These are phyloP conservation scores for Xylaria longipes DNA, from an alignment of 495 filamentous ascomycete species.

Conservation along the genomic window DNA sequence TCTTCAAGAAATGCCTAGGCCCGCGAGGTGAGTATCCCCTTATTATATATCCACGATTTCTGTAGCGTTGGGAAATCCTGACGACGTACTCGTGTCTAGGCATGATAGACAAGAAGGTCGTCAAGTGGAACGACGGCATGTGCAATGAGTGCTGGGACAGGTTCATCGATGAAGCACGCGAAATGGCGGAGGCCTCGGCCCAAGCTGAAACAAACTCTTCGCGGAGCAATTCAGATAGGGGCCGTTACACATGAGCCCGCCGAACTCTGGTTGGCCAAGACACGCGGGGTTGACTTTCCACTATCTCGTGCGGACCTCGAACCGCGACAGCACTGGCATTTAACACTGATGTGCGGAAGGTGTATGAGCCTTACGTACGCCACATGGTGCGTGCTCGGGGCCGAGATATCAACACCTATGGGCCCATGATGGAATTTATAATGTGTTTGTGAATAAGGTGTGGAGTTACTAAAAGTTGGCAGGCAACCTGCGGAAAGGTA, in stretches of 20 bases:
- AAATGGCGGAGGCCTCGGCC: constrained; percentile 40
- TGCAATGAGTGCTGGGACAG: constrained; percentile 44
- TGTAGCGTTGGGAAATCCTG: no score
- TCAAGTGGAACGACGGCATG: constrained; percentile 45
- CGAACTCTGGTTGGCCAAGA: neutral
- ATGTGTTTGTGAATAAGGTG: neutral
- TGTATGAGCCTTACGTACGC: neutral
- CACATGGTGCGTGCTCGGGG: neutral
- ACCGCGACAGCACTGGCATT: neutral
- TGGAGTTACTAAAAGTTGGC: neutral
- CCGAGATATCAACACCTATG: neutral
- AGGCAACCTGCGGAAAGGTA: neutral
- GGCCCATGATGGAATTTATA: neutral
- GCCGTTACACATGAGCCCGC: neutral
- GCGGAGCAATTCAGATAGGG: neutral
- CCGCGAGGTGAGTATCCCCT: constrained; percentile 36
- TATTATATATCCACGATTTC: no score
- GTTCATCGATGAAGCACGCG: constrained; percentile 38
- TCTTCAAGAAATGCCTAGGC: constrained; percentile 41
- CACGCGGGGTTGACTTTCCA: neutral
- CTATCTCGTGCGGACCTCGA: neutral
- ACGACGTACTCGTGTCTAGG: neutral
- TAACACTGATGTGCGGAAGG: constrained; percentile 13
- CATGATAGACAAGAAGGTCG: constrained; percentile 35
- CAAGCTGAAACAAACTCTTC: constrained; percentile 25